These are phyloP conservation scores for Aegilops umbellulata DNA, from an alignment of 176 grass and related monocot species.

Conservation along the genomic window DNA sequence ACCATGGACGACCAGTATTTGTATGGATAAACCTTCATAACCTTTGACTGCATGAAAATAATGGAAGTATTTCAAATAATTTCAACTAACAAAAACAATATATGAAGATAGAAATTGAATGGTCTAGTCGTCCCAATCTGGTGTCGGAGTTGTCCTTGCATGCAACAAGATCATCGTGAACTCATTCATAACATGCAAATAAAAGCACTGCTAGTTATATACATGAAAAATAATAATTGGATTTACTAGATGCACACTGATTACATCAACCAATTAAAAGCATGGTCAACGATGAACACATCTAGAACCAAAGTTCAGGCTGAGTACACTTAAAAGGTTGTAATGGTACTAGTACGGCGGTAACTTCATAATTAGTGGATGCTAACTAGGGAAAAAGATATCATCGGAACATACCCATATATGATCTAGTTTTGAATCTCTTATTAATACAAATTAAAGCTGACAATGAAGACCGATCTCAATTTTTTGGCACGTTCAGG, in stretches of 20 bases:
- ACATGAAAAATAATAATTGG: not conserved
- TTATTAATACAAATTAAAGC: too few relatives aligned
- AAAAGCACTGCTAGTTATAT: not conserved
- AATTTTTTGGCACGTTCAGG: not conserved
- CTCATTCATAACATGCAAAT: not conserved
- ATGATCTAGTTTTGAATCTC: too few relatives aligned
- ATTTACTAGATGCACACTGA: not conserved
- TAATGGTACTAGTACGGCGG: not conserved
- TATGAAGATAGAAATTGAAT: not conserved
- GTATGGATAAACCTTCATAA: constrained; percentile 64
- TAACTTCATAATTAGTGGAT: not conserved
- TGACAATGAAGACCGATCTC: too few relatives aligned
- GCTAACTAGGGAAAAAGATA: too few relatives aligned
- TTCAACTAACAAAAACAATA: not conserved
- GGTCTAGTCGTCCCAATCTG: not conserved
- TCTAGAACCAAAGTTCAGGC: not conserved
- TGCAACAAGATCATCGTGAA: not conserved
- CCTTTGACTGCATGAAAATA: constrained; percentile 27
- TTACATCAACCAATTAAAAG: not conserved
- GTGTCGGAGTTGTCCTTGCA: not conserved
- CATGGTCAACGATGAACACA: not conserved
- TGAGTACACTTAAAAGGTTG: not conserved
- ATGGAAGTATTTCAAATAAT: not conserved
- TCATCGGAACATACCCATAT: too few relatives aligned
- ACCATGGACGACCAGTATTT: constrained; percentile 66